Base-by-base conservation (phyloP, 2,329 filamentous ascomycete genomes). In the Neophaeococcomyces mojaviensis region DNA sequence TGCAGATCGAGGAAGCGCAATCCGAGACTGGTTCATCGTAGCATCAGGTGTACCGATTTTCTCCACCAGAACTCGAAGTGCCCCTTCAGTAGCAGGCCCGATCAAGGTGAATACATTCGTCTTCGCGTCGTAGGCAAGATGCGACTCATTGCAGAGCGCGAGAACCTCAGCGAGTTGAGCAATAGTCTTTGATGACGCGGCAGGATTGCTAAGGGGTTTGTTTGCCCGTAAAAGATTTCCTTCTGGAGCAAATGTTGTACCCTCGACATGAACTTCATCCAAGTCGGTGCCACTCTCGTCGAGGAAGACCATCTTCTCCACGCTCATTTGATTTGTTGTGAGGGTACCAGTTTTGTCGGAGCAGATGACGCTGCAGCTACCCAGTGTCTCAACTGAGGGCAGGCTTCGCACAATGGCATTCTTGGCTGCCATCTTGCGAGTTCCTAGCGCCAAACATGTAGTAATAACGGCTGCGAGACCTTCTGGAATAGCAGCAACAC, bases 241-340 rank as follows among this genome's bases (percentile, higher is more conserved):
- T 55, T 82, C 79, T 4, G 90, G 92, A 28, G 87, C 78, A 62
- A 96, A 97, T 38, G 88, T 97, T 1, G 88, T 95, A 36, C 92
- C 92, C 63, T 94, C 84, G 24, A 98, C 84, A 50, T 92, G 83
- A 39, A 95, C 76, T 63, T 95, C 89, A 58, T 89, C 86, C 19
- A 97, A 72, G 48, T 79, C 82, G 44, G 71, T 78, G 39, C 87
- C 89, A 49, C 77, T 67, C 55, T 85, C 80, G 58, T 79, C 82
- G 56, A 98, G 74, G 63, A 89, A 87, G 39, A 95, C 86, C 46
- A 97, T 70, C 68, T 90, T 94, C 72, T 82, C 92, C 47, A 96
- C 92, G 62, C 92, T 97, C 92, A 98, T 98, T 69, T 97, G 89
- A 70, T 98, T 98, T 33, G 92, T 98, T 9, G 92, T 98, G 63